A percentile compares a stretch with the other conserved stretches of the same genome.
Evolutionary conservation across 805 yeast species (phyloP).

Genomic region (Osmozyma mogii): DNA sequence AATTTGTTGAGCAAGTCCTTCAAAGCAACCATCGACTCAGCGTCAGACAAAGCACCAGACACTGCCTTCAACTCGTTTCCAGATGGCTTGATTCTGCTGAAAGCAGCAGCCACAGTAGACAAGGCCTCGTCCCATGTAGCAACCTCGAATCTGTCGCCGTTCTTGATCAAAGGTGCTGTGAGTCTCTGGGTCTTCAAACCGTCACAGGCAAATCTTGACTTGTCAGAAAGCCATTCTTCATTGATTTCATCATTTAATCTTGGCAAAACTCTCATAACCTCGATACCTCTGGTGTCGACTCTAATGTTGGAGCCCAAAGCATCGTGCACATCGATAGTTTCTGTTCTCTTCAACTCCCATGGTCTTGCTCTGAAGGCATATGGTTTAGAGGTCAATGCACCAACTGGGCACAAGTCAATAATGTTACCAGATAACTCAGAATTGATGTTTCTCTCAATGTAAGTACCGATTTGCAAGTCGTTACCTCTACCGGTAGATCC

Average conservation of each 20-base stretch:
- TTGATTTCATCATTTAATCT: constrained; percentile 79
- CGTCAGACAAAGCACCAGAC: constrained; percentile 76
- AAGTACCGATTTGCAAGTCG: constrained; percentile 87
- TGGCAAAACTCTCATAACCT: constrained; percentile 82
- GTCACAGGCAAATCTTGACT: constrained; percentile 78
- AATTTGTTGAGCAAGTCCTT: constrained; percentile 71
- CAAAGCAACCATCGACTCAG: constrained; percentile 73
- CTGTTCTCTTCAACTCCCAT: constrained; percentile 88
- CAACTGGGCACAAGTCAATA: constrained; percentile 85
- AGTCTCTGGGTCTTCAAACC: constrained; percentile 82
- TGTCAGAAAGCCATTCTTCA: constrained; percentile 89
- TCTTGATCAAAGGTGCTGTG: constrained; percentile 70
- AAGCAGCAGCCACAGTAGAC: constrained; percentile 57
- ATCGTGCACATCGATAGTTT: constrained; percentile 76
- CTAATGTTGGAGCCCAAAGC: constrained; percentile 77
- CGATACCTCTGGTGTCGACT: constrained; percentile 80
- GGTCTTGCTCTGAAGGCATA: constrained; percentile 91
- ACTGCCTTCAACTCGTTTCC: constrained; percentile 73
- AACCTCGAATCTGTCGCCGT: constrained; percentile 59
- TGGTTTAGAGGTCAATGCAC: constrained; percentile 85
- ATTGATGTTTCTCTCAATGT: constrained; percentile 75
- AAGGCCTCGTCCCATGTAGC: constrained; percentile 88
- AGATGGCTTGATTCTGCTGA: constrained; percentile 44
- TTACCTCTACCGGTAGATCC: constrained; percentile 89
- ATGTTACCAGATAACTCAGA: constrained; percentile 83